A percentile compares a stretch with the other conserved stretches of the same genome.
Evolutionary conservation across 139 green algal genomes (phyloP).

Genomic region (Medakamo hakoo): DNA sequence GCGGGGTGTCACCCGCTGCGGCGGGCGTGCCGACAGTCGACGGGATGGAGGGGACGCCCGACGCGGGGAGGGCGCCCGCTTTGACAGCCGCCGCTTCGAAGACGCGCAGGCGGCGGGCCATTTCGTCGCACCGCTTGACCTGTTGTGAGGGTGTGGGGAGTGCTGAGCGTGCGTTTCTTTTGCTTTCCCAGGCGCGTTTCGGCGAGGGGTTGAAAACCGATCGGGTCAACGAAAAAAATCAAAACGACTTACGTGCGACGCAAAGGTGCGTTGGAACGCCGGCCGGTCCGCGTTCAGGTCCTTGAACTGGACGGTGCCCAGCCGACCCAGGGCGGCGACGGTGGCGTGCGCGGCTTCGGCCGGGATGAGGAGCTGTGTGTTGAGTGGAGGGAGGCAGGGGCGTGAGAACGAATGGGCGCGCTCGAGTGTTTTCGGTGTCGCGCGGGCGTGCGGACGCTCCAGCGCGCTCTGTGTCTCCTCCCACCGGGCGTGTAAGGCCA

Average conservation of each 20-base stretch:
- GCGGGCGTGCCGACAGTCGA: slow-evolving; percentile 2
- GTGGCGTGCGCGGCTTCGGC: slow-evolving; percentile 85
- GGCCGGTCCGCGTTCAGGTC: slow-evolving; percentile 82
- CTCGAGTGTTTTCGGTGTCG: background rate
- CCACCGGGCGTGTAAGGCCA: background rate
- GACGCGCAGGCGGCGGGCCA: slow-evolving; percentile 87
- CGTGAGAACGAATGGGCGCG: background rate
- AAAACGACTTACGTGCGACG: slow-evolving; percentile 46
- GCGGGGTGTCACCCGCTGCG: background rate
- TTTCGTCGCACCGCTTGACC: slow-evolving; percentile 95
- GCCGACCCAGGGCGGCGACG: slow-evolving; percentile 64
- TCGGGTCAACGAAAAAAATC: background rate
- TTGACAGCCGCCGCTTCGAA: slow-evolving; percentile 79
- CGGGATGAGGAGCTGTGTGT: slow-evolving; percentile 97
- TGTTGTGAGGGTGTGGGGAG: slow-evolving; percentile 13
- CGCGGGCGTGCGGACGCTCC: background rate
- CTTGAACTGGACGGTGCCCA: slow-evolving; percentile 81
- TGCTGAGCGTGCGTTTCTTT: background rate
- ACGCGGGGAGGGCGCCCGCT: slow-evolving; percentile 26
- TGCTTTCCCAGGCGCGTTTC: background rate
- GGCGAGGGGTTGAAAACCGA: background rate
- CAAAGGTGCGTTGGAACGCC: slow-evolving; percentile 87
- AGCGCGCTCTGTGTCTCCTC: background rate
- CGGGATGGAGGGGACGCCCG: background rate
- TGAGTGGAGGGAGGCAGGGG: background rate